Base-by-base conservation (phyloP, 306 rosid genomes). In the Cucumis hystrix region DNA sequence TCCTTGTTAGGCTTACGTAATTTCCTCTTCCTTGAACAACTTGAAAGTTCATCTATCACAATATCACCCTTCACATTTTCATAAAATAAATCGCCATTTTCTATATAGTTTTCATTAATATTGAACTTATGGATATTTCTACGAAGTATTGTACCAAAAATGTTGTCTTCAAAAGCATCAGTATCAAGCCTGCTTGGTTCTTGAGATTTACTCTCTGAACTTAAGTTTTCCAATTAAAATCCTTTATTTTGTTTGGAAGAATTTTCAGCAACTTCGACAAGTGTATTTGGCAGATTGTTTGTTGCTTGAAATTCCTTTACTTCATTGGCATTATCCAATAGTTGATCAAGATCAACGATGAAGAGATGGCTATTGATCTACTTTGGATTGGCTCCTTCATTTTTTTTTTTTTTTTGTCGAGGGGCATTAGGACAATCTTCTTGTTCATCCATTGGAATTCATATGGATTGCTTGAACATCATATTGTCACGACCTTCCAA, bases 241-340 rank as follows among this genome's bases (percentile, higher is more conserved):
- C 78, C 84, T 56, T 57, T 82, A 72, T 84, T 87, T 74, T 81
- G 83, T 73, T 47, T 75, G 85, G 74, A 77, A 82, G 77, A 82
- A 71, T 87, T 84, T 80, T 81, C 90, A 67, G 78, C 80, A 82
- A 87, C 88, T 58, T 85, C 92, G 78, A 84, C 81, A 86, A 91
- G 88, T 21, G 89, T 87, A 79, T 82, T 78, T 4, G 90, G 71
- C 82, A 96, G 91, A 66, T 81, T 89, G 79, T 82, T 84, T 60
- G 87, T 77, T 65, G 87, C 92, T 80, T 86, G 87, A 83, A 89
- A 82, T 86, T 84, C 92, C 75, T 78, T 87, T 45, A 91, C 92
- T 81, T 91, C 91, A 40, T 88, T 87, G 39, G 89, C 85, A 86
- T 88, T 96, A 85, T 87, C 93, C 84, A 96, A 89, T 78, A 96